Percentiles rank a stretch among this genome's conserved stretches.
phyloP scores from a whole-genome alignment of 1,139 yeast species.

The Suhomyces anneliseae region DNA sequence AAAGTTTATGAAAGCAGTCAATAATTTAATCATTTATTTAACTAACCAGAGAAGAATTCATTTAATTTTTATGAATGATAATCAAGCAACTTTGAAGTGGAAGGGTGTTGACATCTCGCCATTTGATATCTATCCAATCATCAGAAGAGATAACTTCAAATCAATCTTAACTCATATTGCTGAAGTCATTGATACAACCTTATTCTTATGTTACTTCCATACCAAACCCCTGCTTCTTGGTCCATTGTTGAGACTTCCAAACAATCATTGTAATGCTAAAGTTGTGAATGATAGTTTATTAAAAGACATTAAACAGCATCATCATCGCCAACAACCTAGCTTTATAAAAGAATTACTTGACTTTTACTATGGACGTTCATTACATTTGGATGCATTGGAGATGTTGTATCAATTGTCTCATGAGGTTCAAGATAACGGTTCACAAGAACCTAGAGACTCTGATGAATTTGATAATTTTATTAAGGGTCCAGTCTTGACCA shows the following conservation, averaged over 20 bases:
- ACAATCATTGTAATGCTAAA: slow-evolving; percentile 68
- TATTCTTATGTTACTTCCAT: slow-evolving; percentile 71
- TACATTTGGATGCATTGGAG: slow-evolving; percentile 68
- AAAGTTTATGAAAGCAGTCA: slow-evolving; percentile 45
- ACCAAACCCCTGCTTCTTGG: slow-evolving; percentile 75
- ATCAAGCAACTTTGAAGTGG: slow-evolving; percentile 40
- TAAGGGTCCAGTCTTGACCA: slow-evolving; percentile 50
- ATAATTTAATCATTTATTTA: slow-evolving; percentile 53
- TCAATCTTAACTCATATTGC: slow-evolving; percentile 33
- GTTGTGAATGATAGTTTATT: slow-evolving; percentile 59
- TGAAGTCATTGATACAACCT: slow-evolving; percentile 68
- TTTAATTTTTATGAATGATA: slow-evolving; percentile 36
- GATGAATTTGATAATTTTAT: slow-evolving; percentile 29
- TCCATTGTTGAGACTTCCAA: slow-evolving; percentile 71
- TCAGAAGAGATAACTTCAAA: slow-evolving; percentile 11
- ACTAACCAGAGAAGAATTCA: slow-evolving; percentile 57
- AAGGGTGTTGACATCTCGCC: slow-evolving; percentile 44
- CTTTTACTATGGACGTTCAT: slow-evolving; percentile 63
- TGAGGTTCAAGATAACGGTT: slow-evolving; percentile 10
- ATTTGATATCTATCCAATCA: slow-evolving; percentile 36
- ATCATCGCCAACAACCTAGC: slow-evolving; percentile 34
- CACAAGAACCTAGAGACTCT: background rate
- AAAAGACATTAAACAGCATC: slow-evolving; percentile 20
- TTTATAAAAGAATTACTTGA: slow-evolving; percentile 73
- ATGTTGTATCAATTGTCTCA: slow-evolving; percentile 49